phyloP scores from a whole-genome alignment of 1,284 basidiomycete species.

The Cryptococcus sp. region DNA sequence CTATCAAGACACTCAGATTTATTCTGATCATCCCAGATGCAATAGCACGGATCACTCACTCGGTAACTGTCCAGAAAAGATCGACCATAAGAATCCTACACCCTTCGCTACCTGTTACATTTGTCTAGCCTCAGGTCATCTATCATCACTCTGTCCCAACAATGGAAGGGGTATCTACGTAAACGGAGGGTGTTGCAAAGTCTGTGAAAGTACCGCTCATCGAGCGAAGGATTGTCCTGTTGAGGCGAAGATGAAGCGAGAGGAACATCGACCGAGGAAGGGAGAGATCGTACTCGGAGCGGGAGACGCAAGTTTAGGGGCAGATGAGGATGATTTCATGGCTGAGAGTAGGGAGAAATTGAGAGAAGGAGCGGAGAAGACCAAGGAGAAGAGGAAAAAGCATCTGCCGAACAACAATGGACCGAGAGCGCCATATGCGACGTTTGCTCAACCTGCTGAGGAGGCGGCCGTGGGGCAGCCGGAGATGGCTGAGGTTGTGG shows the following conservation, averaged over 20 bases:
- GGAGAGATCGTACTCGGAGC: constrained; percentile 2
- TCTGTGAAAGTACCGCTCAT: constrained; percentile 78
- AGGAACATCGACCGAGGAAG: not conserved
- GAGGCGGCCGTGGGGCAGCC: not conserved
- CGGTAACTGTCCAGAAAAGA: constrained; percentile 65
- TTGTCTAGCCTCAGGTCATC: constrained; percentile 72
- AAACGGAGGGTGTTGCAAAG: constrained; percentile 82
- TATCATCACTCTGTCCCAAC: constrained; percentile 79
- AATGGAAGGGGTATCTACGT: constrained; percentile 78
- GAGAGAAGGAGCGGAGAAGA: constrained; percentile 59
- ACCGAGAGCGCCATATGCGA: constrained; percentile 12
- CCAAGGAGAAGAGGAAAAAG: constrained; percentile 16
- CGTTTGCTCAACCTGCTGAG: not conserved
- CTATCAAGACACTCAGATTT: not conserved
- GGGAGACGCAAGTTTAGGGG: constrained; percentile 56
- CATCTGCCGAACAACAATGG: constrained; percentile 35
- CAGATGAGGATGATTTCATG: constrained; percentile 92
- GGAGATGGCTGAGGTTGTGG: not conserved
- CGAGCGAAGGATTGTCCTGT: constrained; percentile 73
- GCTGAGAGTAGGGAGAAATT: constrained; percentile 60
- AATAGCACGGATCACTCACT: constrained; percentile 75
- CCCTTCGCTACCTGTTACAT: constrained; percentile 91
- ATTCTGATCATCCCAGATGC: constrained; percentile 56
- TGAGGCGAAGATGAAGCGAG: not conserved
- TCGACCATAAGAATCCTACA: constrained; percentile 63